These are phyloP conservation scores for Arabidopsis hybrid DNA, from an alignment of 441 rosid species.

Conservation along the genomic window DNA sequence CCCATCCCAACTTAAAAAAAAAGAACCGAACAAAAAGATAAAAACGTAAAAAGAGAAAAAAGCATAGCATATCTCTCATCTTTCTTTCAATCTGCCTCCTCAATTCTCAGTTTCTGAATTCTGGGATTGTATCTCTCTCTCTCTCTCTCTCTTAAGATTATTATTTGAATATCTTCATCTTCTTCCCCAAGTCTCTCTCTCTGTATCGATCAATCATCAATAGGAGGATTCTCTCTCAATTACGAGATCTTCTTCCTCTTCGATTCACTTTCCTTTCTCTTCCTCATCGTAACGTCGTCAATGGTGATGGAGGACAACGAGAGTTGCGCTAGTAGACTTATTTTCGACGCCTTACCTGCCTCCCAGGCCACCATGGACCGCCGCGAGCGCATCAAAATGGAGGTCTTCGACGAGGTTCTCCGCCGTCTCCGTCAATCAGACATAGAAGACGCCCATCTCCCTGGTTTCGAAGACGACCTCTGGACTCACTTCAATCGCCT, in stretches of 20 bases:
- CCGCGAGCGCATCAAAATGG: slow-evolving; percentile 57
- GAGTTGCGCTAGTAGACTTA: slow-evolving; percentile 59
- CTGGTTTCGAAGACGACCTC: slow-evolving; percentile 63
- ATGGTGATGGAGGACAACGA: slow-evolving; percentile 66
- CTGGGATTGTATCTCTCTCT: background rate
- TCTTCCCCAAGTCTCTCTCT: background rate
- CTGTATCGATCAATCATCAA: background rate
- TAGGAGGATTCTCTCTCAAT: background rate
- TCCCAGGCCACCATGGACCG: slow-evolving; percentile 48
- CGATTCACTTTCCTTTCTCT: background rate
- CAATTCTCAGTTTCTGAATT: background rate
- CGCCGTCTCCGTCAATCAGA: slow-evolving; percentile 62
- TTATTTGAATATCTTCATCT: slow-evolving; percentile 4
- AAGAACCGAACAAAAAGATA: background rate
- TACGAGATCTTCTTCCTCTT: background rate
- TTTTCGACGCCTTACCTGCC: slow-evolving; percentile 44
- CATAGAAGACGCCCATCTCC: slow-evolving; percentile 49
- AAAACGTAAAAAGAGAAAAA: background rate
- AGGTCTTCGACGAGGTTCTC: slow-evolving; percentile 61
- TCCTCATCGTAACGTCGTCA: slow-evolving; percentile 32
- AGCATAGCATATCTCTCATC: too few species aligned
- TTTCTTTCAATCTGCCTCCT: too few species aligned
- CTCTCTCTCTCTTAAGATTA: background rate
- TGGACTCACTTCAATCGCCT: slow-evolving; percentile 80
- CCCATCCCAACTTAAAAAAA: background rate